Conservation (phyloP, 192 early-diverging fungal species). For the Coemansia sp. region DNA sequence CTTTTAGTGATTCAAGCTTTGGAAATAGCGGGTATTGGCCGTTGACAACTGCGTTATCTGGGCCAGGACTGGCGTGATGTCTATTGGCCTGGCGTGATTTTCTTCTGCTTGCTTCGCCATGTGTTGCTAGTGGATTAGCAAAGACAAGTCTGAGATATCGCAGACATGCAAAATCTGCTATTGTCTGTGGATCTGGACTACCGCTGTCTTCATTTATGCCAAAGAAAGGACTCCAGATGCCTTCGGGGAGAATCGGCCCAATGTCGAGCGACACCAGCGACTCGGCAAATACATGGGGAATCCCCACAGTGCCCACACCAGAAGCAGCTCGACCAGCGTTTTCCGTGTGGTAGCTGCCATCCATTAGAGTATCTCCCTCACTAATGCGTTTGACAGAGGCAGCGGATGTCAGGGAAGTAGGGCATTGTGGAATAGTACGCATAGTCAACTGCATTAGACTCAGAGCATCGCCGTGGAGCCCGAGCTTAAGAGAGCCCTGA, state of each 20-base stretch:
- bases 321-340: background rate
- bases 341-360: background rate
- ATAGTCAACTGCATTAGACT: conserved; percentile 14
- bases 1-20: conserved; percentile 12
- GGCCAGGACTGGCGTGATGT: conserved; percentile 8
- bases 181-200: background rate
- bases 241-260: conserved; percentile 27
- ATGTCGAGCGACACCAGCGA: conserved; percentile 29
- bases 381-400: background rate
- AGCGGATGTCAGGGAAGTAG: background rate
- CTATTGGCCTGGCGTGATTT: background rate
- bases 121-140: background rate
- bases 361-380: background rate
- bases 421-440: background rate
- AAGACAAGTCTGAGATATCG: conserved; percentile 28
- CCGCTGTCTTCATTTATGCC: background rate
- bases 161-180: conserved; percentile 15
- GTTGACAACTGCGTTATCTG: conserved; percentile 1
- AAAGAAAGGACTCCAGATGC: conserved; percentile 34
- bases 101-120: background rate
- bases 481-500: conserved; percentile 5
- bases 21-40: conserved; percentile 28
- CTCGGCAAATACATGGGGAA: conserved; percentile 18
- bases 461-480: conserved; percentile 9
- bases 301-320: background rate